These are phyloP conservation scores for Triangularia verruculosa DNA, from an alignment of 2,329 filamentous ascomycete genomes.

Conservation along the genomic window DNA sequence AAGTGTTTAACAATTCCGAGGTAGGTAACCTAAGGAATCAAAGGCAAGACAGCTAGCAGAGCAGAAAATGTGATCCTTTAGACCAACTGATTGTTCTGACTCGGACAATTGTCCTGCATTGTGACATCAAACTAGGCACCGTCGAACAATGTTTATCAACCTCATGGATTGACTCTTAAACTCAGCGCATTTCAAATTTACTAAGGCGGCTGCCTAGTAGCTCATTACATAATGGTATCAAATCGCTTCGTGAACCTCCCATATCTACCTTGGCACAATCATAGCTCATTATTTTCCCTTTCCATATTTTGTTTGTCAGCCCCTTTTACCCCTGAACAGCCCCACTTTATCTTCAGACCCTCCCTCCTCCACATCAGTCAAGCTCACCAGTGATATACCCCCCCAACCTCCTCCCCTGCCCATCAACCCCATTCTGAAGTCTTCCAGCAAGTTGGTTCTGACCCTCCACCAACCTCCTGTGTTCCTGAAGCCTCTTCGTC, in stretches of 20 bases:
- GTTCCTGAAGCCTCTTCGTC: conserved; percentile 46
- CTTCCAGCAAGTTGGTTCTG: conserved; percentile 40
- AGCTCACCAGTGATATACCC: conserved; percentile 53
- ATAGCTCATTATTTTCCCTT: not conserved
- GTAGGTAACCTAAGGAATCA: too few species aligned
- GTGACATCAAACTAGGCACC: too few species aligned
- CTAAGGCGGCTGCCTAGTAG: not conserved
- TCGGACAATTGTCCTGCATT: too few species aligned
- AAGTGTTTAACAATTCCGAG: not conserved
- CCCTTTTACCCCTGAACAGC: not conserved
- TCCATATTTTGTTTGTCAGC: not conserved
- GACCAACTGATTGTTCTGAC: too few species aligned
- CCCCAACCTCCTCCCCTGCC: conserved; percentile 46
- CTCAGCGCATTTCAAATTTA: not conserved
- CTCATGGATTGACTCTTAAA: not conserved
- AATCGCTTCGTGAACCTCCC: not conserved
- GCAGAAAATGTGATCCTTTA: too few species aligned
- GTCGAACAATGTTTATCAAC: too few species aligned
- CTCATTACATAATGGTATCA: not conserved
- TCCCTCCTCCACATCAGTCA: not conserved
- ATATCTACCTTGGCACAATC: not conserved
- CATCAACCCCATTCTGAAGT: conserved; percentile 33
- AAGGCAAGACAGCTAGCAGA: too few species aligned
- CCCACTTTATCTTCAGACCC: not conserved
- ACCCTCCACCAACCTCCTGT: conserved; percentile 49